Conservation (phyloP, 1,139 yeast species). For the Yamadazyma mexicana region DNA sequence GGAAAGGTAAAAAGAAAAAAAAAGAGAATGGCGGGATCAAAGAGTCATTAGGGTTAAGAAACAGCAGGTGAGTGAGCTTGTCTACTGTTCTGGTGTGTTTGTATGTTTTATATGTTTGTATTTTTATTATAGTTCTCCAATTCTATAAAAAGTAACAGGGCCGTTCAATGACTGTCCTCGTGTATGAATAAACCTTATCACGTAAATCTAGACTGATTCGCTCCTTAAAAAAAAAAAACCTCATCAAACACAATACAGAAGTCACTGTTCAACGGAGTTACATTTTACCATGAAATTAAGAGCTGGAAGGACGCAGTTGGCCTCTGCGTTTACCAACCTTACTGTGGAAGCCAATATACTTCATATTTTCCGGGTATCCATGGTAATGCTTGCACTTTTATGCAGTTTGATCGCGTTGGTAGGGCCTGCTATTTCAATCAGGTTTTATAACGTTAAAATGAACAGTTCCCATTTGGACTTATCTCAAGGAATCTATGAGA, state of each 20-base stretch:
- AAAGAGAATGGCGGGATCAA: too few species aligned
- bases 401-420: conserved; percentile 26
- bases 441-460: conserved; percentile 38
- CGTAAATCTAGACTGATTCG: too few species aligned
- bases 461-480: conserved; percentile 54
- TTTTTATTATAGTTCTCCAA: too few species aligned
- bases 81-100: too few species aligned
- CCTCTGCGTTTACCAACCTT: conserved; percentile 1
- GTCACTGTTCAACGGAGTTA: too few species aligned
- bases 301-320: conserved; percentile 1
- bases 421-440: conserved; percentile 26
- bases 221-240: too few species aligned
- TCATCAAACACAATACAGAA: too few species aligned
- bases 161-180: too few species aligned
- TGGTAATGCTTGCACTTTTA: conserved; percentile 23
- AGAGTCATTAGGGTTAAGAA: neutral
- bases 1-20: conserved; percentile 4
- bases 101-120: too few species aligned
- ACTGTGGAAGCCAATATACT: conserved; percentile 26
- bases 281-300: neutral
- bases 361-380: conserved; percentile 28
- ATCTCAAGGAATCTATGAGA: conserved; percentile 50
- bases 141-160: too few species aligned
- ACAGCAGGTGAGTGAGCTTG: too few species aligned
- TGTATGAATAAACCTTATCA: too few species aligned